A percentile compares a stretch with the other conserved stretches of the same genome.
Conservation (phyloP, 1,139 yeast species). For the Yamadazyma oceani region DNA sequence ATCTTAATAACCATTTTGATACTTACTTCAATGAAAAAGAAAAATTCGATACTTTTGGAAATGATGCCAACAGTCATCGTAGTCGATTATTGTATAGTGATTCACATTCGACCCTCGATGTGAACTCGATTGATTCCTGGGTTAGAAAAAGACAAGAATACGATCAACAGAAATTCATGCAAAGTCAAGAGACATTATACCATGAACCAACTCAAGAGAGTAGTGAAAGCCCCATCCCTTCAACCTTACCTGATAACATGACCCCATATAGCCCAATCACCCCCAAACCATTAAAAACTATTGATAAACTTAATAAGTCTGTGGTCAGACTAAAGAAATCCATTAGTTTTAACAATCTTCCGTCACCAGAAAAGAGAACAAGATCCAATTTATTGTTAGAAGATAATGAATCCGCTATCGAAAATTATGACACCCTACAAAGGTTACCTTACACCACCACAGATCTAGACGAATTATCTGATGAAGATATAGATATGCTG, state of each 20-base stretch:
- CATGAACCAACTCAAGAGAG: conserved; percentile 12
- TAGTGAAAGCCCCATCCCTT: conserved; percentile 28
- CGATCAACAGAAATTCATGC: conserved; percentile 30
- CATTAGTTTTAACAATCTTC: conserved; percentile 17
- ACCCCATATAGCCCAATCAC: conserved; percentile 9
- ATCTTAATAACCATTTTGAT: conserved; percentile 38
- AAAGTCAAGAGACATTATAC: conserved; percentile 16
- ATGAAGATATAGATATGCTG: conserved; percentile 1
- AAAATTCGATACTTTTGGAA: conserved; percentile 1
- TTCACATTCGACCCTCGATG: conserved; percentile 39
- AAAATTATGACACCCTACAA: conserved; percentile 4
- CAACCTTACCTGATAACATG: conserved; percentile 8
- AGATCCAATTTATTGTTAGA: conserved; percentile 10
- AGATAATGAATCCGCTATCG: conserved; percentile 16
- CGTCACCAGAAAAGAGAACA: conserved; percentile 14
- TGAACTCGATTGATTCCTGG: conserved; percentile 50
- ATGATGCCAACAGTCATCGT: conserved; percentile 1
- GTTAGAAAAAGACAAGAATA: conserved; percentile 50
- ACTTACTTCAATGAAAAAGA: conserved; percentile 20
- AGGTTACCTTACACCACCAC: conserved; percentile 4
- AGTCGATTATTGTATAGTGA: conserved; percentile 27
- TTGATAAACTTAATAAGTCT: conserved; percentile 22
- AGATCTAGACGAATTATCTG: conserved; percentile 15
- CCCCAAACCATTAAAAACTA: conserved; percentile 18
- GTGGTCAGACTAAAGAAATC: conserved; percentile 26